Evolutionary conservation across 2,329 filamentous ascomycete genomes (phyloP), one percentile per base, ranked within the genome.

Genomic region (Fusarium compactum): DNA sequence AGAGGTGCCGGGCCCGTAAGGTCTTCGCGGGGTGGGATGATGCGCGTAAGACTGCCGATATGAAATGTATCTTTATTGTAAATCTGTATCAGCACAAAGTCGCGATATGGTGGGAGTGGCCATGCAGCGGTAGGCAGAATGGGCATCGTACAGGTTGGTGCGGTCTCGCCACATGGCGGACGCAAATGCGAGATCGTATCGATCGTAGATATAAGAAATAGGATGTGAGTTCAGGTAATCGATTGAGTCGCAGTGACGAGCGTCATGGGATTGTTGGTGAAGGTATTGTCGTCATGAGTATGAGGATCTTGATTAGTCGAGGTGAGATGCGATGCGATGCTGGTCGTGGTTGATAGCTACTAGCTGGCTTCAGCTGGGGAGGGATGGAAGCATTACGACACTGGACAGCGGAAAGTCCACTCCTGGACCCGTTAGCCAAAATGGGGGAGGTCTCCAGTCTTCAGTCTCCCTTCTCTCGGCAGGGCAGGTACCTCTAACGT

Each of bases 11-110:
- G 79, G 81, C 64, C 86, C 83, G 83, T 92, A 92, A 76, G 91
- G 91, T 73, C 90, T 89, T 82, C 94, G 94, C 83, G 97, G 95
- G 66, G 90, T 89, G 57, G 96, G 96, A 80, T 98, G 95, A 82
- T 98, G 96, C 76, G 94, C 90, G 83, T 98, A 98, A 77, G 95
- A 98, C 85, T 99, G 96, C 78, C 96, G 95, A 86, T 98, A 99
- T 82, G 96, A 98, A 80, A 99, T 96, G 82, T 97, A 99, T 80
- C 95, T 76, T 67, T 97, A 78, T 44, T 61, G 45, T 43, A 52
- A 52, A 44, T 45, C 22, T 51, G 40, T 24, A 52, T 72, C 48
- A 67, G 57, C 60, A 47, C 25, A 40, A 18, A 43, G 54, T 47
- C 51, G 57, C 14, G 38, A 24, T 48, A 64, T 64, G 32, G 24